Evolutionary conservation across 1,284 basidiomycete species (phyloP).

Genomic region (Puccinia hordei): DNA sequence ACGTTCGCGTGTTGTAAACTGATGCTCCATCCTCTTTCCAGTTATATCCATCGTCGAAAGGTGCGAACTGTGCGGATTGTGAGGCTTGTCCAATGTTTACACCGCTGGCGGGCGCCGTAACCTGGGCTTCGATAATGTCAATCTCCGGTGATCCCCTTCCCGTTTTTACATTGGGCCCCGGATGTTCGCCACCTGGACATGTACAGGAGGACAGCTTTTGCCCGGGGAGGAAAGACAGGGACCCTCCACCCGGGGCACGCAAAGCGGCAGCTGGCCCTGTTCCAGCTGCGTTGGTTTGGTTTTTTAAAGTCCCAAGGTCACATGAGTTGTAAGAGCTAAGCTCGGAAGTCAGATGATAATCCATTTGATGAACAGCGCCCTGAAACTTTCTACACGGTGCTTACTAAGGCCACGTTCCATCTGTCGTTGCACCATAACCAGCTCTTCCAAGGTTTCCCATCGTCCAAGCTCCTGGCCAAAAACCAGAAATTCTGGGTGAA

Average conservation of each 20-base stretch:
- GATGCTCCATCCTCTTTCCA: constrained; percentile 33
- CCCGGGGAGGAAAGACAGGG: constrained; percentile 59
- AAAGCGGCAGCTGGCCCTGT: constrained; percentile 40
- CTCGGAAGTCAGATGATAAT: not conserved
- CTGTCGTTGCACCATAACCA: constrained; percentile 61
- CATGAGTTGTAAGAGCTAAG: constrained; percentile 61
- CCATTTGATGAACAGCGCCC: too few species aligned
- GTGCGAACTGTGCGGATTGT: constrained; percentile 75
- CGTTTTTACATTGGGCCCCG: constrained; percentile 64
- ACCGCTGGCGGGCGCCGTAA: too few species aligned
- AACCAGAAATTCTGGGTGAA: constrained; percentile 67
- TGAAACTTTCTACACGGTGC: not conserved
- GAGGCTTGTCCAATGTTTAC: constrained; percentile 67
- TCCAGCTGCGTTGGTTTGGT: constrained; percentile 62
- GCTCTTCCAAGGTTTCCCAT: constrained; percentile 63
- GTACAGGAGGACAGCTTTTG: constrained; percentile 65
- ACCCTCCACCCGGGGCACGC: constrained; percentile 49
- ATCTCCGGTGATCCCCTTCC: constrained; percentile 70
- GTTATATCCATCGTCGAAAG: constrained; percentile 53
- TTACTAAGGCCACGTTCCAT: constrained; percentile 64
- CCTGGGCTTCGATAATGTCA: constrained; percentile 69
- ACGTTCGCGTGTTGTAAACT: constrained; percentile 24
- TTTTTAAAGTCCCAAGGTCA: constrained; percentile 65
- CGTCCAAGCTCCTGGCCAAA: constrained; percentile 66
- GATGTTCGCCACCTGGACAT: constrained; percentile 67